These are phyloP conservation scores for Clonostachys rosea DNA, from an alignment of 2,329 filamentous ascomycete genomes.

Conservation along the genomic window DNA sequence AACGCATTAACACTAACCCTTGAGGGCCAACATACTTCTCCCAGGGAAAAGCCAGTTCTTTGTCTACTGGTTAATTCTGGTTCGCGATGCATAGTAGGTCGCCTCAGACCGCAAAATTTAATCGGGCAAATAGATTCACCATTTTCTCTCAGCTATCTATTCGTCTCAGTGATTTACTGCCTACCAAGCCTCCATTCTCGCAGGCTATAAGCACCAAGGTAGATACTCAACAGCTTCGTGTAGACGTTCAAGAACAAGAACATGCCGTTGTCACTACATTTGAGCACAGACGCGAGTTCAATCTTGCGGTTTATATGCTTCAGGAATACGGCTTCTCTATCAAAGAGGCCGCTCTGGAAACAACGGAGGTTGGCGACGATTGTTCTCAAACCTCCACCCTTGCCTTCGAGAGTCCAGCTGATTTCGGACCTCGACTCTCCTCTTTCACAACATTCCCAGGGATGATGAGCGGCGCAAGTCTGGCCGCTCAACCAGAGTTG, in stretches of 20 bases:
- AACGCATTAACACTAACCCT: neutral
- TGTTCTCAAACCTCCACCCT: too few relatives aligned
- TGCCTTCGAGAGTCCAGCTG: neutral
- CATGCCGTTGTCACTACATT: conserved; percentile 19
- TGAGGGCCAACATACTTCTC: neutral
- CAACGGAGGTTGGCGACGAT: too few relatives aligned
- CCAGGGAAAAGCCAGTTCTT: conserved; percentile 5
- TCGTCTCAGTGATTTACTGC: conserved; percentile 16
- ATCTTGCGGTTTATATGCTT: conserved; percentile 20
- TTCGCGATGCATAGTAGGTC: conserved; percentile 14
- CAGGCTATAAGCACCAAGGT: conserved; percentile 14
- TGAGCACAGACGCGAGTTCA: conserved; percentile 22
- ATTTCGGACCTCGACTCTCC: conserved; percentile 13
- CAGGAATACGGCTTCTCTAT: conserved; percentile 20
- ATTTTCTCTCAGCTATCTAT: conserved; percentile 17
- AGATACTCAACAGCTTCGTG: conserved; percentile 9
- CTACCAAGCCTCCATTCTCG: neutral
- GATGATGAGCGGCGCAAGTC: too few relatives aligned
- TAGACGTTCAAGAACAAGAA: conserved; percentile 14
- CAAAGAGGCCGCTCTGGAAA: neutral
- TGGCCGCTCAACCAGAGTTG: too few relatives aligned
- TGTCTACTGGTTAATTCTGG: conserved; percentile 17
- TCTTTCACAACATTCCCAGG: conserved; percentile 11
- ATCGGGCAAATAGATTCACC: neutral
- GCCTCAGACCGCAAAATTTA: neutral